A percentile compares a stretch with the other conserved stretches of the same genome.
Evolutionary conservation across 208 protist species (phyloP).

Genomic region (Crithidia fasciculata): DNA sequence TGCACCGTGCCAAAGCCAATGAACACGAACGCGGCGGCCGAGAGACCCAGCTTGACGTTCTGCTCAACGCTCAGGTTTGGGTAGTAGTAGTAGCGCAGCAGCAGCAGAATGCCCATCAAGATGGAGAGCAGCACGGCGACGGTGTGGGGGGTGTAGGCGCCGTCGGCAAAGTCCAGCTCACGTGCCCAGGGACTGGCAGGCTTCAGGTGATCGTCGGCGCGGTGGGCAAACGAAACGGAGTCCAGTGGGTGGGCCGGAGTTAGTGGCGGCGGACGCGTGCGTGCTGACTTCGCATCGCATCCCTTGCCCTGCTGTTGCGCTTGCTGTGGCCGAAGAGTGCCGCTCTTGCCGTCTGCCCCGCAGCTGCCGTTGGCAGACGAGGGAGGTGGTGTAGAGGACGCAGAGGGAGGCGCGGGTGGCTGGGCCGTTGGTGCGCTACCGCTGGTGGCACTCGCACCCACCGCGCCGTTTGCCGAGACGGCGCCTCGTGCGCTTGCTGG

Average conservation of each 20-base stretch:
- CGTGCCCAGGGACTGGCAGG: slow-evolving; percentile 52
- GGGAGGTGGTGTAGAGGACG: too few relatives aligned
- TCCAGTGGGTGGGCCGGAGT: slow-evolving; percentile 19
- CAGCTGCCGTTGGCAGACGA: too few relatives aligned
- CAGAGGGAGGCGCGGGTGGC: background rate
- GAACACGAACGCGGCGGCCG: slow-evolving; percentile 75
- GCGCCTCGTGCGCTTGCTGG: background rate
- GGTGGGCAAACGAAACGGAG: slow-evolving; percentile 25
- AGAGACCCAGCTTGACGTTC: slow-evolving; percentile 75
- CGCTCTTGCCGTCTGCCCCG: background rate
- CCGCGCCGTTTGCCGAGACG: background rate
- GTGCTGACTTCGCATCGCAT: background rate
- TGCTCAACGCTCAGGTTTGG: slow-evolving; percentile 41
- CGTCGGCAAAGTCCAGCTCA: slow-evolving; percentile 60
- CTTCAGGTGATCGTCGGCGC: slow-evolving; percentile 29
- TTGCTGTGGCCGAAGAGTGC: background rate
- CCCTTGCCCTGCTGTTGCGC: background rate
- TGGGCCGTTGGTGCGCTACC: background rate
- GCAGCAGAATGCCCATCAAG: slow-evolving; percentile 48
- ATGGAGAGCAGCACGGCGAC: slow-evolving; percentile 57
- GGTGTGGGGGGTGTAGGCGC: slow-evolving; percentile 71
- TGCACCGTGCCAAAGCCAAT: slow-evolving; percentile 92
- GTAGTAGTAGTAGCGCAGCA: slow-evolving; percentile 73
- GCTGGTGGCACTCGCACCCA: background rate
- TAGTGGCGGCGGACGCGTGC: background rate